Evolutionary conservation across 768 basidiomycete genomes (phyloP).

Genomic region (Termitomyces sp.): DNA sequence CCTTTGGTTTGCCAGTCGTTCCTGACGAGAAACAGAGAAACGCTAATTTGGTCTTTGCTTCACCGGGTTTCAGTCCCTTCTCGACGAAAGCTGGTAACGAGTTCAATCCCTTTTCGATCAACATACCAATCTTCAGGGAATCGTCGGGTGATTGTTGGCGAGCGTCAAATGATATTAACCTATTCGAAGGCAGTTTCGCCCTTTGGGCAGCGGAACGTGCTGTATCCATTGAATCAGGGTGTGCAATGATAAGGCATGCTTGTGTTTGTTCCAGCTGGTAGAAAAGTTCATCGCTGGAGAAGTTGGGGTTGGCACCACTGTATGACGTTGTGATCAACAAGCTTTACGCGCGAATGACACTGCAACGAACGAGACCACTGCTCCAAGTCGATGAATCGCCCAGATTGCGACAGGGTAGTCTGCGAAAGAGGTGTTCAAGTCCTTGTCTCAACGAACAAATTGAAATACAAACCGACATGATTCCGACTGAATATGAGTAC

Average conservation of each 20-base stretch:
- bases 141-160: slow-evolving; percentile 5
- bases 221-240: slow-evolving; percentile 40
- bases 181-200: slow-evolving; percentile 34
- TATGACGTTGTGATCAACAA: neutral
- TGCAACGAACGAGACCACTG: slow-evolving; percentile 48
- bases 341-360: neutral
- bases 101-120: slow-evolving; percentile 48
- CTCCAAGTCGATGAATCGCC: slow-evolving; percentile 56
- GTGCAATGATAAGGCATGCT: slow-evolving; percentile 43
- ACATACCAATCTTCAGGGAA: slow-evolving; percentile 36
- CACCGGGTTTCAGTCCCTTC: slow-evolving; percentile 47
- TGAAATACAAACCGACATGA: slow-evolving; percentile 46
- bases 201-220: slow-evolving; percentile 39
- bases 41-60: slow-evolving; percentile 67
- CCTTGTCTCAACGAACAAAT: neutral
- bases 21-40: slow-evolving; percentile 71
- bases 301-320: slow-evolving; percentile 64
- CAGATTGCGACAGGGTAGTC: slow-evolving; percentile 55
- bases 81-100: slow-evolving; percentile 40
- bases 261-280: slow-evolving; percentile 52
- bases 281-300: slow-evolving; percentile 47
- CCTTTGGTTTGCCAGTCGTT: slow-evolving; percentile 76
- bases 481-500: slow-evolving; percentile 67
- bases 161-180: slow-evolving; percentile 38
- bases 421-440: slow-evolving; percentile 14